phyloP scores from a whole-genome alignment of 2,329 filamentous ascomycete genomes.

The Aspergillus sp. region DNA sequence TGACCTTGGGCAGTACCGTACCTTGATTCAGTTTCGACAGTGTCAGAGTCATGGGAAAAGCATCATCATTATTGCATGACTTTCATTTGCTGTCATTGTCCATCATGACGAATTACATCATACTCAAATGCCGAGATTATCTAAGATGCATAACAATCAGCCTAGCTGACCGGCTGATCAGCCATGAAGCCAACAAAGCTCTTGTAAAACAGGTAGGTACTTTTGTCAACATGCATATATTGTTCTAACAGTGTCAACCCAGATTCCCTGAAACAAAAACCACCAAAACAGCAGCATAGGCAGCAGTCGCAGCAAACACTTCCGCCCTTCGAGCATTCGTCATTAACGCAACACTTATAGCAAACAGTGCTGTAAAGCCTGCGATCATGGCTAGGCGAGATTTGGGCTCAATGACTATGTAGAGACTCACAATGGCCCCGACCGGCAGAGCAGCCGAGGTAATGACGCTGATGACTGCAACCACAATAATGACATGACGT shows the following conservation, averaged over 20 bases:
- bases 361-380: background rate
- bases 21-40: too few relatives aligned
- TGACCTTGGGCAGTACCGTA: too few relatives aligned
- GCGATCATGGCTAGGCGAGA: background rate
- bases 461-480: background rate
- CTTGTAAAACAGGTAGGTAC: background rate
- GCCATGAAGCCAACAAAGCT: background rate
- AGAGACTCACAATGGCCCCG: background rate
- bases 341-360: background rate
- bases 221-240: background rate
- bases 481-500: background rate
- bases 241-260: background rate
- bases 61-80: too few relatives aligned
- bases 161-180: background rate
- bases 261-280: slow-evolving; percentile 5
- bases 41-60: too few relatives aligned
- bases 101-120: background rate
- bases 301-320: background rate
- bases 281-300: slow-evolving; percentile 7
- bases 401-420: background rate
- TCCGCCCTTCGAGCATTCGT: background rate
- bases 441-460: background rate
- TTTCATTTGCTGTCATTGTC: background rate
- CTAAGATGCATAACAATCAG: background rate
- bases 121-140: background rate